These are phyloP conservation scores for Xylaria venustula DNA, from an alignment of 495 filamentous ascomycete genomes.

Conservation along the genomic window DNA sequence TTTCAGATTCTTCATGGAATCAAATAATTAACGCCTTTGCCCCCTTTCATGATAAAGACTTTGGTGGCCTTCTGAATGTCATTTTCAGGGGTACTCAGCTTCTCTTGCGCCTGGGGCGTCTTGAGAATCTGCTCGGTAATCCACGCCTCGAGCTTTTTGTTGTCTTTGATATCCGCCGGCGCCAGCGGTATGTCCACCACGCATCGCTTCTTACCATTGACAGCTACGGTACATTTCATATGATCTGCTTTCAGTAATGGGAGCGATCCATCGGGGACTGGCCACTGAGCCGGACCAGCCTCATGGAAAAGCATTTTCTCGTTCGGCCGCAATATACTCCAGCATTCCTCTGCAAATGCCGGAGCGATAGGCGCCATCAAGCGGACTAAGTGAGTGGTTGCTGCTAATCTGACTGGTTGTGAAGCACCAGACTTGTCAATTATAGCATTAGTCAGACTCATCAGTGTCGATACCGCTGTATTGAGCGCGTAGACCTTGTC, in stretches of 20 bases:
- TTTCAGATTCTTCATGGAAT: slow-evolving; percentile 26
- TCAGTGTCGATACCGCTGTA: slow-evolving; percentile 78
- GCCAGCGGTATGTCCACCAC: slow-evolving; percentile 55
- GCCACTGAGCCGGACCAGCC: slow-evolving; percentile 25
- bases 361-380: slow-evolving; percentile 78
- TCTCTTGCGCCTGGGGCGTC: slow-evolving; percentile 48
- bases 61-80: slow-evolving; percentile 45
- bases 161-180: slow-evolving; percentile 25
- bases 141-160: slow-evolving; percentile 47
- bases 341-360: slow-evolving; percentile 75
- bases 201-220: slow-evolving; percentile 73
- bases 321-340: slow-evolving; percentile 54
- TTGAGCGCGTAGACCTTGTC: slow-evolving; percentile 72
- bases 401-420: slow-evolving; percentile 29
- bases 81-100: slow-evolving; percentile 33
- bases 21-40: slow-evolving; percentile 60
- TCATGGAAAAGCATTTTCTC: slow-evolving; percentile 46
- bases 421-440: slow-evolving; percentile 25
- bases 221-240: slow-evolving; percentile 61
- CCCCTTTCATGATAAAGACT: slow-evolving; percentile 50
- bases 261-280: slow-evolving; percentile 50
- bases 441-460: slow-evolving; percentile 70
- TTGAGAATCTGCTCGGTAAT: slow-evolving; percentile 50
- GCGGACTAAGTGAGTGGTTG: slow-evolving; percentile 53
- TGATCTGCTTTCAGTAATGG: slow-evolving; percentile 33